Conservation (phyloP, 805 yeast genomes). For the Teunomyces funiuensis region DNA sequence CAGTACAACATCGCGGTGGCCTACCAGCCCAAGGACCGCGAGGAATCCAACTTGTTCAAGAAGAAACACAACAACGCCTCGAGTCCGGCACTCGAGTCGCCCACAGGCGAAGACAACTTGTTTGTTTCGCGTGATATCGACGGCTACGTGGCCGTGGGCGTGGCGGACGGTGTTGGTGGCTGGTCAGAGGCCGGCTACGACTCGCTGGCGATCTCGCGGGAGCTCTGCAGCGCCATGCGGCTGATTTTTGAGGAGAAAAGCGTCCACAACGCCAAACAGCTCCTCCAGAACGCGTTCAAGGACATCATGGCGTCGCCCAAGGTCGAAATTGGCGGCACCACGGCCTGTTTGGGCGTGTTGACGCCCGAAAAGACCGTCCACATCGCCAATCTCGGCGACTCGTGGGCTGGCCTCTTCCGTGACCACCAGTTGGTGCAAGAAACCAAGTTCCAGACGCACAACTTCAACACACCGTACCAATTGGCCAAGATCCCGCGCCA, state of each 20-base stretch:
- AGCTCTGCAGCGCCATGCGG: conserved; percentile 61
- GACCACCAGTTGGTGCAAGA: conserved; percentile 57
- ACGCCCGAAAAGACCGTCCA: conserved; percentile 54
- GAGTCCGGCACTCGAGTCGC: conserved; percentile 45
- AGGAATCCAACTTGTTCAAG: conserved; percentile 47
- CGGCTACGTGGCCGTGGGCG: conserved; percentile 62
- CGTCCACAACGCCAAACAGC: conserved; percentile 37
- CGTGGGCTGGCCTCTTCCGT: conserved; percentile 89
- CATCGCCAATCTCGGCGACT: conserved; percentile 88
- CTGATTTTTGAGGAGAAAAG: conserved; percentile 28
- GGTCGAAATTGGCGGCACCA: conserved; percentile 90
- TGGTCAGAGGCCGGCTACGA: conserved; percentile 93
- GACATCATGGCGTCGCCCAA: conserved; percentile 51
- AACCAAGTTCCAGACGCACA: conserved; percentile 78
- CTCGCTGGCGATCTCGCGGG: conserved; percentile 82
- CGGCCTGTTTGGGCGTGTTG: conserved; percentile 81
- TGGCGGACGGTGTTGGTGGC: conserved; percentile 97
- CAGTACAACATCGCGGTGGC: conserved; percentile 64
- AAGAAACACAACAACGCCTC: conserved; percentile 19
- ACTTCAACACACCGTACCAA: conserved; percentile 91
- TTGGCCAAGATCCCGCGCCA: conserved; percentile 77
- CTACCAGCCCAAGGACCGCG: conserved; percentile 70
- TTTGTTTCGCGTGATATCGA: conserved; percentile 46
- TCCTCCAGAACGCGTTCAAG: conserved; percentile 58
- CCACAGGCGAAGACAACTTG: conserved; percentile 78